These are phyloP conservation scores for Diplodia sapinea DNA, from an alignment of 2,329 filamentous ascomycete genomes.

Conservation along the genomic window DNA sequence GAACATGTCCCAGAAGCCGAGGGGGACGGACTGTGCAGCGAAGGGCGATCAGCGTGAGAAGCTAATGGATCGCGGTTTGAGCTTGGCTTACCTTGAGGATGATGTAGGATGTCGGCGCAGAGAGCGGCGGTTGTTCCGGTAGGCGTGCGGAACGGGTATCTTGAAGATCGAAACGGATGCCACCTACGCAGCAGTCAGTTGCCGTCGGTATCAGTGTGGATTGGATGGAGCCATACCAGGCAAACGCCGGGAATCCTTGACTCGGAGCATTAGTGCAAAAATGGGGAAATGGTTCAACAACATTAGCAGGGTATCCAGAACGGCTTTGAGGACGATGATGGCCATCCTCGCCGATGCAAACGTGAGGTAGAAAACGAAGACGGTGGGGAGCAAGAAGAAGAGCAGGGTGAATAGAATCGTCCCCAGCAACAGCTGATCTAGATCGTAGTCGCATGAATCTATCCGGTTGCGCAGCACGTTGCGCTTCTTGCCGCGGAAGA, in stretches of 20 bases:
- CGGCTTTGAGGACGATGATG: constrained; percentile 91
- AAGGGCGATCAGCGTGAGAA: background rate
- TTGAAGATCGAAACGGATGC: constrained; percentile 88
- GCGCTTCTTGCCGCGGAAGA: constrained; percentile 97
- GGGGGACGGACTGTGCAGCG: constrained; percentile 73
- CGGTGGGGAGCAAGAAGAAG: constrained; percentile 92
- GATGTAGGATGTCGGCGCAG: constrained; percentile 77
- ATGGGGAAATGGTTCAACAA: constrained; percentile 97
- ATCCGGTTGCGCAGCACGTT: constrained; percentile 97
- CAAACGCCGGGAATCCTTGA: constrained; percentile 89
- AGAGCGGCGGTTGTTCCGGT: constrained; percentile 45
- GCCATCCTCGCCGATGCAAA: constrained; percentile 94
- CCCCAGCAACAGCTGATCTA: constrained; percentile 93
- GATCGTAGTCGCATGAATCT: constrained; percentile 97
- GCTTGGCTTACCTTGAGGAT: constrained; percentile 72
- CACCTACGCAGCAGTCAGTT: constrained; percentile 56
- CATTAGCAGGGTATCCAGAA: constrained; percentile 87
- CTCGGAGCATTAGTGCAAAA: constrained; percentile 92
- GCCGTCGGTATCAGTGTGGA: background rate
- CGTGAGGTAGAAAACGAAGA: constrained; percentile 95
- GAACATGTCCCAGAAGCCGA: constrained; percentile 93
- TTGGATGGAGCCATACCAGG: constrained; percentile 65
- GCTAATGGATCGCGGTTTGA: constrained; percentile 32
- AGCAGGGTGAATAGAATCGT: constrained; percentile 96
- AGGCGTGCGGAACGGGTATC: constrained; percentile 62